Conservation (phyloP, 1,139 yeast species). For the Chernovozyma aurita region DNA sequence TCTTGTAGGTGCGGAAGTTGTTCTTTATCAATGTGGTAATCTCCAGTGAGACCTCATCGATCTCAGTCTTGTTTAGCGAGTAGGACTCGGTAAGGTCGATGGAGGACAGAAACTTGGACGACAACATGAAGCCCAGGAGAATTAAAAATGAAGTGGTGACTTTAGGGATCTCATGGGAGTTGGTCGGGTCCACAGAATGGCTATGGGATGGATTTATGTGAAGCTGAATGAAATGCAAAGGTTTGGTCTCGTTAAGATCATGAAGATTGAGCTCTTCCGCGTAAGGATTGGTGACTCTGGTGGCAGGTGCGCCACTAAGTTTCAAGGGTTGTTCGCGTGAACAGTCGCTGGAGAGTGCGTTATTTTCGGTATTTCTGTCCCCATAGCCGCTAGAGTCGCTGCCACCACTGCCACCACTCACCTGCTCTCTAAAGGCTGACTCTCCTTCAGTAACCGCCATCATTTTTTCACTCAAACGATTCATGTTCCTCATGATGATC, state of each 20-base stretch:
- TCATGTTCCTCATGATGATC: constrained; percentile 81
- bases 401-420: too few relatives aligned
- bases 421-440: too few relatives aligned
- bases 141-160: too few relatives aligned
- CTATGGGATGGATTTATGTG: constrained; percentile 46
- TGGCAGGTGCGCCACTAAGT: constrained; percentile 8
- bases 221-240: constrained; percentile 54
- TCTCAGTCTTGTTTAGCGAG: constrained; percentile 24
- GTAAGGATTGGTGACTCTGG: constrained; percentile 32
- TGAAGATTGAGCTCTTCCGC: constrained; percentile 52
- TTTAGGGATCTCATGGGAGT: too few relatives aligned
- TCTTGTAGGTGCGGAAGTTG: constrained; percentile 39
- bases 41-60: constrained; percentile 46
- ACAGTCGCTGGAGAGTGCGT: too few relatives aligned
- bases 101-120: constrained; percentile 8
- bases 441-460: constrained; percentile 54
- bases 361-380: too few relatives aligned
- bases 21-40: constrained; percentile 49
- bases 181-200: too few relatives aligned
- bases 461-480: constrained; percentile 80
- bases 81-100: constrained; percentile 23
- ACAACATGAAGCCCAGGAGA: background rate
- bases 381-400: too few relatives aligned
- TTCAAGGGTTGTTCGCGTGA: too few relatives aligned
- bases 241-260: constrained; percentile 54